These are phyloP conservation scores for Thelonectria blattea DNA, from an alignment of 2,329 filamentous ascomycete species.

Conservation along the genomic window DNA sequence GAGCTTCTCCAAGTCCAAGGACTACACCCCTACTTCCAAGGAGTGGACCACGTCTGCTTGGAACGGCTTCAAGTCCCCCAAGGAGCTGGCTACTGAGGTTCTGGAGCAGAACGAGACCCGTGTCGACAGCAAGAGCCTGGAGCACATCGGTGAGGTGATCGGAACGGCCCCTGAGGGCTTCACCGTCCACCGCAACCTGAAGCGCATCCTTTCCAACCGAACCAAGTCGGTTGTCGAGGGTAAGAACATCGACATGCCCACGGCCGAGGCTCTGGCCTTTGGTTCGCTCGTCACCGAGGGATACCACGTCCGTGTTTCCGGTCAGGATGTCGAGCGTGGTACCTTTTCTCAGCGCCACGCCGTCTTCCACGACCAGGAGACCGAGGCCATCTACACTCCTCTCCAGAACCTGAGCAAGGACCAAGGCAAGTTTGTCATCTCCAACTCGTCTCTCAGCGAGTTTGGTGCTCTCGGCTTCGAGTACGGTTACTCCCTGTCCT, in stretches of 20 bases:
- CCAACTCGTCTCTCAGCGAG: constrained; percentile 85
- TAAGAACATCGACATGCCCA: constrained; percentile 96
- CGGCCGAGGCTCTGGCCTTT: constrained; percentile 94
- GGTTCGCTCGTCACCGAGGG: constrained; percentile 90
- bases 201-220: constrained; percentile 89
- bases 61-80: constrained; percentile 99
- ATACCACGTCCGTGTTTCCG: constrained; percentile 95
- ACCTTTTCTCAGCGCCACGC: constrained; percentile 98
- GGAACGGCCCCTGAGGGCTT: constrained; percentile 83
- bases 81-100: constrained; percentile 93
- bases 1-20: constrained; percentile 95
- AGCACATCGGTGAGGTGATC: constrained; percentile 83
- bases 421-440: constrained; percentile 95
- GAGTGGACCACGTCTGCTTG: constrained; percentile 99
- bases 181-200: constrained; percentile 90
- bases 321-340: constrained; percentile 98
- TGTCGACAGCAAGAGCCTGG: constrained; percentile 73
- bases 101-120: constrained; percentile 89
- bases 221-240: constrained; percentile 93
- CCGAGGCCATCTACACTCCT: constrained; percentile 89
- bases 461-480: constrained; percentile 88
- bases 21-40: constrained; percentile 94
- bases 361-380: constrained; percentile 97
- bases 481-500: constrained; percentile 97
- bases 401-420: constrained; percentile 87